A percentile compares a stretch with the other conserved stretches of the same genome.
Evolutionary conservation across 2,329 filamentous ascomycete species (phyloP).

Genomic region (Escovopsis sp.): DNA sequence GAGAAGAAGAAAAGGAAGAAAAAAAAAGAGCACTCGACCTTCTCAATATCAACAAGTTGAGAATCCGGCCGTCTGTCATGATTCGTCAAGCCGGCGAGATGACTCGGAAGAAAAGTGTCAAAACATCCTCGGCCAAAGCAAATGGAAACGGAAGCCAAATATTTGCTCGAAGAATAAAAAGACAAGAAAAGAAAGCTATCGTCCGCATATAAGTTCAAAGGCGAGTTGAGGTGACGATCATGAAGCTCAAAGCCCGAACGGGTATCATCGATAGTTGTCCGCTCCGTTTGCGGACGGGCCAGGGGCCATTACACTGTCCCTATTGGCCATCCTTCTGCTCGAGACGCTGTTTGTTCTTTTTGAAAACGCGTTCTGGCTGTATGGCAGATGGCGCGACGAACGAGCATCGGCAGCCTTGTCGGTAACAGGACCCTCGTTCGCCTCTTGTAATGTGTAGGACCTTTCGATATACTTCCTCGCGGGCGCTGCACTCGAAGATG

Average conservation of each 20-base stretch:
- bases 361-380: constrained; percentile 27
- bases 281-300: constrained; percentile 25
- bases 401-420: constrained; percentile 14
- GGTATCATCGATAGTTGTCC: constrained; percentile 30
- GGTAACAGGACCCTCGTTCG: constrained; percentile 14
- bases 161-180: constrained; percentile 10
- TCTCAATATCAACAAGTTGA: constrained; percentile 2
- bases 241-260: constrained; percentile 7
- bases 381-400: constrained; percentile 26
- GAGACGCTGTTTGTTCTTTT: constrained; percentile 32
- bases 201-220: constrained; percentile 13
- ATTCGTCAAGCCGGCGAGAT: constrained; percentile 11
- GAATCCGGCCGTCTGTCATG: constrained; percentile 9
- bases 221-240: constrained; percentile 9
- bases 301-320: constrained; percentile 24
- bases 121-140: not conserved
- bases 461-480: constrained; percentile 36
- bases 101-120: constrained; percentile 6
- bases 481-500: constrained; percentile 22
- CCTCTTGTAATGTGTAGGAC: constrained; percentile 20
- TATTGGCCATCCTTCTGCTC: constrained; percentile 22
- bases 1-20: constrained; percentile 1
- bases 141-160: constrained; percentile 6
- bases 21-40: not conserved
- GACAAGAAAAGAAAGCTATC: constrained; percentile 15